Conservation (phyloP, 257 asterid genomes). For the Solanum clarkiae region DNA sequence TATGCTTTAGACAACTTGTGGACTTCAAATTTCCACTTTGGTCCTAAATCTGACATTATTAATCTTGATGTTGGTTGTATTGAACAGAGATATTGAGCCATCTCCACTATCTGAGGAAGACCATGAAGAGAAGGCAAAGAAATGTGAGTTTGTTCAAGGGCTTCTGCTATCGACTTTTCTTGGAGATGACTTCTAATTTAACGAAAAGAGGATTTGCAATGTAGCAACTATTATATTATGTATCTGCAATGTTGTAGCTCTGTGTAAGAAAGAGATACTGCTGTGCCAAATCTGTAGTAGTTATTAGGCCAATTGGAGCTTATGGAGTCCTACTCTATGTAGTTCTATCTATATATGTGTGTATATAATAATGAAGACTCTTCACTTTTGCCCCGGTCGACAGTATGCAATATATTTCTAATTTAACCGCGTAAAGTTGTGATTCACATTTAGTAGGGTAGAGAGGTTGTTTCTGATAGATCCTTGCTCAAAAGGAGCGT, state of each 20-base stretch:
- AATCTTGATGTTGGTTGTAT: background rate
- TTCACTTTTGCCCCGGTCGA: background rate
- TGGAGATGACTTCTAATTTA: constrained; percentile 20
- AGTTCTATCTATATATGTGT: background rate
- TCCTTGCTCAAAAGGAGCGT: no score
- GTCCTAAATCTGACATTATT: background rate
- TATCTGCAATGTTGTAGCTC: background rate
- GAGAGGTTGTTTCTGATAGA: no score
- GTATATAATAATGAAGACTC: background rate
- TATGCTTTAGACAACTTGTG: background rate
- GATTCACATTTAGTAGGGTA: background rate
- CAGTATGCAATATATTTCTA: background rate
- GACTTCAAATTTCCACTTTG: background rate
- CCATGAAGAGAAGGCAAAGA: constrained; percentile 53
- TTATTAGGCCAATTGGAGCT: background rate
- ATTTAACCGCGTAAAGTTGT: background rate
- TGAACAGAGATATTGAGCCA: constrained; percentile 18
- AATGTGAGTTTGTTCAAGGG: constrained; percentile 59
- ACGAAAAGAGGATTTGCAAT: background rate
- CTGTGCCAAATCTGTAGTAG: background rate
- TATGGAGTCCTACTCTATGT: background rate
- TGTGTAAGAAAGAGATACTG: background rate
- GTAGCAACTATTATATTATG: background rate
- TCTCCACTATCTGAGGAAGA: constrained; percentile 46
- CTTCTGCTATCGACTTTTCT: constrained; percentile 59